Conservation (phyloP, 2,329 filamentous ascomycete species). For the Colletotrichum kahawae region DNA sequence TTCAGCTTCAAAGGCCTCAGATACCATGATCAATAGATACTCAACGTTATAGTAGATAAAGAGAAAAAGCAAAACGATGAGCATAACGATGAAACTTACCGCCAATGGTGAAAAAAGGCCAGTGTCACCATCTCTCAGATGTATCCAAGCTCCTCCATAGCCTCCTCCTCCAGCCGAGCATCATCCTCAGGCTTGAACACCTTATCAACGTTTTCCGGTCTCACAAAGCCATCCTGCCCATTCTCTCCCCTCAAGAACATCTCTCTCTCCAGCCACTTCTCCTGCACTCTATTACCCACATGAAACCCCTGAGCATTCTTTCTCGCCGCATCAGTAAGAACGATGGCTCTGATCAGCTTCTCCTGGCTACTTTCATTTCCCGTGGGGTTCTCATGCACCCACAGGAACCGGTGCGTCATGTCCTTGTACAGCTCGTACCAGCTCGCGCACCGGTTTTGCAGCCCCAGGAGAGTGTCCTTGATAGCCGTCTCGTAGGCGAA, state of each 20-base stretch:
- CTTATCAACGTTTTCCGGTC: not conserved
- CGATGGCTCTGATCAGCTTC: not conserved
- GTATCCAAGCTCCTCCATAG: not conserved
- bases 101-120: not conserved
- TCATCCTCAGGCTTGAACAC: not conserved
- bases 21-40: not conserved
- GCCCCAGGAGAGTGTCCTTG: not conserved
- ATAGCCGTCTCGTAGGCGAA: not conserved
- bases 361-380: not conserved
- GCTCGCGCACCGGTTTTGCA: not conserved
- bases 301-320: not conserved
- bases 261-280: not conserved
- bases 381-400: not conserved
- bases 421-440: constrained; percentile 4
- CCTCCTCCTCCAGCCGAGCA: not conserved
- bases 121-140: not conserved
- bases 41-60: not conserved
- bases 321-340: not conserved
- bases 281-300: not conserved
- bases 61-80: not conserved
- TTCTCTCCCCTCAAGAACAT: not conserved
- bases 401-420: not conserved
- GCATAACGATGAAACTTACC: rapidly evolving
- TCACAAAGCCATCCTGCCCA: not conserved
- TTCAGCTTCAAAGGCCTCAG: not conserved